Percentiles rank a stretch among this genome's conserved stretches.
phyloP scores from a whole-genome alignment of 164 flowering plant genomes.

The Sextonia rubra region DNA sequence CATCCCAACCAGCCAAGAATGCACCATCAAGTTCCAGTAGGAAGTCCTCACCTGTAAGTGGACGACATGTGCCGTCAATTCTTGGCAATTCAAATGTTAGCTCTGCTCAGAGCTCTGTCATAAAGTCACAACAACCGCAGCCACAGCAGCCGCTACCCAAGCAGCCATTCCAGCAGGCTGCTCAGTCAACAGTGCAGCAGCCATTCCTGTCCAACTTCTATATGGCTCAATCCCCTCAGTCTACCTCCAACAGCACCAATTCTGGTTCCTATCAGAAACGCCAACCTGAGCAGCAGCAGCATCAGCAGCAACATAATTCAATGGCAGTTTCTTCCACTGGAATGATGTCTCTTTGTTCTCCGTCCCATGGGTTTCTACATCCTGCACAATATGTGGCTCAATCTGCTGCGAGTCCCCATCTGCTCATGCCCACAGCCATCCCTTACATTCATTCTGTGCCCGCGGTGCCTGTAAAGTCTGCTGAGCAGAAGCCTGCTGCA shows the following conservation, averaged over 20 bases:
- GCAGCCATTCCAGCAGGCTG: constrained; percentile 36
- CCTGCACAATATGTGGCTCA: constrained; percentile 40
- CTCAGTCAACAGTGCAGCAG: constrained; percentile 16
- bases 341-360: constrained; percentile 44
- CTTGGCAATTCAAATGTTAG: constrained; percentile 51
- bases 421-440: constrained; percentile 43
- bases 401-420: constrained; percentile 38
- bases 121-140: constrained; percentile 21
- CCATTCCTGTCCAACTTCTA: constrained; percentile 46
- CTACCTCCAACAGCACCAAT: constrained; percentile 18
- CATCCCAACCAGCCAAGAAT: constrained; percentile 46
- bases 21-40: constrained; percentile 39
- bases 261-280: constrained; percentile 54
- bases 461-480: constrained; percentile 58
- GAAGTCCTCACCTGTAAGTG: constrained; percentile 73
- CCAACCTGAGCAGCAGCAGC: constrained; percentile 43
- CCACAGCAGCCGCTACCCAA: constrained; percentile 24
- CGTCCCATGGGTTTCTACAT: constrained; percentile 38
- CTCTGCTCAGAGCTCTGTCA: constrained; percentile 28
- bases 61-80: constrained; percentile 53
- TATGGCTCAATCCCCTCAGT: constrained; percentile 39
- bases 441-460: constrained; percentile 59
- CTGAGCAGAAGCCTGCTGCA: constrained; percentile 79
- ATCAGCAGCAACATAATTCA: constrained; percentile 32
- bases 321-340: constrained; percentile 44